phyloP scores from a whole-genome alignment of 352 stramenopile genomes.

The Phytopythium boreale region DNA sequence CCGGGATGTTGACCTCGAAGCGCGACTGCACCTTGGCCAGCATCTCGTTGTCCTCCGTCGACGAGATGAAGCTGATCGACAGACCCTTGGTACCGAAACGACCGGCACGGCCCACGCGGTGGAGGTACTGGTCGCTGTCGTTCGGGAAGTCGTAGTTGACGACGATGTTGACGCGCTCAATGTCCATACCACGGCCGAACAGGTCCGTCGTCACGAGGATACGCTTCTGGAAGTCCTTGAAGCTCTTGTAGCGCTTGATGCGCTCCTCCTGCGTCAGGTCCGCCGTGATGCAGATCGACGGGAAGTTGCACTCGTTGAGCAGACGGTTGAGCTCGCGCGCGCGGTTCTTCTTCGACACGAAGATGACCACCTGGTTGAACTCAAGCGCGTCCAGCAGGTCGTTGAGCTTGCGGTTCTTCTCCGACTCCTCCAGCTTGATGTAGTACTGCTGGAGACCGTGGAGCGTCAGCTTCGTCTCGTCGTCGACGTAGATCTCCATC shows the following conservation, averaged over 20 bases:
- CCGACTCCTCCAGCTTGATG: slow-evolving; percentile 97
- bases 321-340: slow-evolving; percentile 97
- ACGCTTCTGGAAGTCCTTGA: slow-evolving; percentile 99
- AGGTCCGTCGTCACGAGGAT: slow-evolving; percentile 99
- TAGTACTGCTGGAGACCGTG: slow-evolving; percentile 99
- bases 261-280: slow-evolving; percentile 97
- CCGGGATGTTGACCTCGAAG: slow-evolving; percentile 99
- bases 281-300: slow-evolving; percentile 99
- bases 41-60: slow-evolving; percentile 96
- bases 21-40: slow-evolving; percentile 98
- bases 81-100: slow-evolving; percentile 99
- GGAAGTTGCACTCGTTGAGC: slow-evolving; percentile 99
- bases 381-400: slow-evolving; percentile 99
- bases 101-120: slow-evolving; percentile 97
- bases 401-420: slow-evolving; percentile 99
- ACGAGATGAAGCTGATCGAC: slow-evolving; percentile 99
- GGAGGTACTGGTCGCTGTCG: slow-evolving; percentile 98
- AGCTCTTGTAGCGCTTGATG: slow-evolving; percentile 99
- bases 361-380: slow-evolving; percentile 99
- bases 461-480: slow-evolving; percentile 99
- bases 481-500: slow-evolving; percentile 99
- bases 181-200: slow-evolving; percentile 99
- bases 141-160: slow-evolving; percentile 99
- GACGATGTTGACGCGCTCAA: slow-evolving; percentile 99
- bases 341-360: slow-evolving; percentile 97